These are phyloP conservation scores for Neonothopanus nambi DNA, from an alignment of 1,284 basidiomycete genomes.

Conservation along the genomic window DNA sequence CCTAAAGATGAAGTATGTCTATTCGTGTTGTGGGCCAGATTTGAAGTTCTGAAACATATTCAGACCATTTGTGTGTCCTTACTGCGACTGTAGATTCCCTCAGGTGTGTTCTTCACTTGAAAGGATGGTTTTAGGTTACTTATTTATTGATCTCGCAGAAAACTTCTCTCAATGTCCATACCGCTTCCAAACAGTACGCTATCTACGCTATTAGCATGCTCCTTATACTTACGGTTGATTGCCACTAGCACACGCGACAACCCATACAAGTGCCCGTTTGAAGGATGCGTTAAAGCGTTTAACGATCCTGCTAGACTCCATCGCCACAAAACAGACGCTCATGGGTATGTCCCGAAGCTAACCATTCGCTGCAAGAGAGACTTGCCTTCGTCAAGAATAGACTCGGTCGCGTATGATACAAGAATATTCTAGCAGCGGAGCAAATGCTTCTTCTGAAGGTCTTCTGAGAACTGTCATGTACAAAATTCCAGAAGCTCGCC, in stretches of 20 bases:
- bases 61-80: constrained; percentile 55
- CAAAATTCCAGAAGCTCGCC: constrained; percentile 28
- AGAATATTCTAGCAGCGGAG: no score
- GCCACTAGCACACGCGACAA: constrained; percentile 49
- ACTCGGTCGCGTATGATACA: no score
- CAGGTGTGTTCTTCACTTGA: constrained; percentile 26
- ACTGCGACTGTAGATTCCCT: constrained; percentile 57
- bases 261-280: constrained; percentile 55
- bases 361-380: constrained; percentile 38
- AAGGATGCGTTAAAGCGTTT: constrained; percentile 49
- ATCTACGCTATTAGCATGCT: constrained; percentile 9
- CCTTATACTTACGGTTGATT: constrained; percentile 6
- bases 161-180: constrained; percentile 59
- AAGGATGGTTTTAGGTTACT: background rate
- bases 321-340: constrained; percentile 55
- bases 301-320: constrained; percentile 65
- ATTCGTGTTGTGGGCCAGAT: constrained; percentile 10
- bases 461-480: no score
- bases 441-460: no score
- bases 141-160: constrained; percentile 37
- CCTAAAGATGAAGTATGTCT: constrained; percentile 54
- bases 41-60: constrained; percentile 17
- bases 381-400: constrained; percentile 20
- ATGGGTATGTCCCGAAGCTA: constrained; percentile 48
- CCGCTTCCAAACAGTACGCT: constrained; percentile 57